Evolutionary conservation across 169 alveolate species (phyloP).

Genomic region (Plasmodium inui): DNA sequence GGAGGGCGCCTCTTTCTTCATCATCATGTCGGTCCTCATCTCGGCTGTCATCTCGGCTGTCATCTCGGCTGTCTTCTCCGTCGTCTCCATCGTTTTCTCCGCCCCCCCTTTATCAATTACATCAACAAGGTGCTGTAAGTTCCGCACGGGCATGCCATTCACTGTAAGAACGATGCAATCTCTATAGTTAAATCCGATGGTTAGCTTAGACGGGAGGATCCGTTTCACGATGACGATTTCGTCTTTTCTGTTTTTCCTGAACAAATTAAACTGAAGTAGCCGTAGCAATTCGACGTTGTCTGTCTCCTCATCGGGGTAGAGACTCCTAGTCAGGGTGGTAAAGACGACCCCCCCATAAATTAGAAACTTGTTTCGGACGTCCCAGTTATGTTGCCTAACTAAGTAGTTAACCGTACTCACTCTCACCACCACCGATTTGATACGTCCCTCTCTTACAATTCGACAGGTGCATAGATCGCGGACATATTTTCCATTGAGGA

Average conservation of each 20-base stretch:
- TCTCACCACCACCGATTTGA: slow-evolving; percentile 6
- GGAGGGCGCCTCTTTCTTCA: too few relatives aligned
- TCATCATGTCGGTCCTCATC: too few relatives aligned
- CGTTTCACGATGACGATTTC: slow-evolving; percentile 85
- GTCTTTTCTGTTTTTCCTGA: slow-evolving; percentile 53
- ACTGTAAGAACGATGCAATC: slow-evolving; percentile 75
- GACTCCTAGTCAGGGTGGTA: slow-evolving; percentile 81
- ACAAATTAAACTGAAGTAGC: slow-evolving; percentile 11
- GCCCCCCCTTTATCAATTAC: background rate
- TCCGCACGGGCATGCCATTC: slow-evolving; percentile 71
- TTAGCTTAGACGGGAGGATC: slow-evolving; percentile 83
- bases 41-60: too few relatives aligned
- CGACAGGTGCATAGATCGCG: slow-evolving; percentile 31
- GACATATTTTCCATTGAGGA: slow-evolving; percentile 8
- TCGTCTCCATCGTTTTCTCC: too few relatives aligned
- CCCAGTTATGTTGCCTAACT: slow-evolving; percentile 90
- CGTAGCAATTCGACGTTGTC: slow-evolving; percentile 15
- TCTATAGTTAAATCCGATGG: slow-evolving; percentile 82
- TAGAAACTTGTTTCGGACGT: slow-evolving; percentile 82
- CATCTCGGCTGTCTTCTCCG: too few relatives aligned
- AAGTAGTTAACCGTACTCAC: slow-evolving; percentile 80
- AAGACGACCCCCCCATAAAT: slow-evolving; percentile 90
- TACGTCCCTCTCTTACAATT: slow-evolving; percentile 5
- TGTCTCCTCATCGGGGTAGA: background rate
- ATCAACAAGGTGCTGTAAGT: slow-evolving; percentile 77